Conservation (phyloP, 2,329 filamentous ascomycete genomes). For the Penicillium occitanis region DNA sequence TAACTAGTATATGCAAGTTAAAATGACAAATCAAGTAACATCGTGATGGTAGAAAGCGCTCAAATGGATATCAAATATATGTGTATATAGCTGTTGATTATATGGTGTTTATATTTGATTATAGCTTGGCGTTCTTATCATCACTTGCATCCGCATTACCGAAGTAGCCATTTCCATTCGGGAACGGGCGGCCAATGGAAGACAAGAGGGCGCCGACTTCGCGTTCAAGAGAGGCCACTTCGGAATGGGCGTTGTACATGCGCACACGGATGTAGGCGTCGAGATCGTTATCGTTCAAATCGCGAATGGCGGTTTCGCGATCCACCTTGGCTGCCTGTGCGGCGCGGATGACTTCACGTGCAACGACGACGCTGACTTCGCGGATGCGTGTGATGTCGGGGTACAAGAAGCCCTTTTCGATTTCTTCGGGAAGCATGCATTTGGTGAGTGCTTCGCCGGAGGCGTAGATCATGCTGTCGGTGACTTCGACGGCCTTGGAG, state of each 20-base stretch:
- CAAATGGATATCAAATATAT: slow-evolving; percentile 12
- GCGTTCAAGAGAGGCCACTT: slow-evolving; percentile 48
- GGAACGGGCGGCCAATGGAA: slow-evolving; percentile 26
- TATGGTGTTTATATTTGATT: slow-evolving; percentile 10
- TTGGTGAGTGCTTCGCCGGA: slow-evolving; percentile 79
- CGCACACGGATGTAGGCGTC: slow-evolving; percentile 50
- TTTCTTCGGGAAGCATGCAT: slow-evolving; percentile 76
- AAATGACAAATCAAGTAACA: neutral
- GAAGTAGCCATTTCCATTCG: slow-evolving; percentile 8
- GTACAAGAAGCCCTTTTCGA: slow-evolving; percentile 82
- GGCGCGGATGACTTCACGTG: slow-evolving; percentile 88
- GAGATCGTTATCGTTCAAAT: slow-evolving; percentile 44
- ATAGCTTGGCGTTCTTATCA: slow-evolving; percentile 15
- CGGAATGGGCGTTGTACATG: slow-evolving; percentile 52
- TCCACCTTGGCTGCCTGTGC: slow-evolving; percentile 77
- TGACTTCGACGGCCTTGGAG: slow-evolving; percentile 80
- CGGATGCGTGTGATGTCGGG: slow-evolving; percentile 87
- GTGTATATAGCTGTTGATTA: neutral
- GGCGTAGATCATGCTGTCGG: slow-evolving; percentile 95
- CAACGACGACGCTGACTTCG: slow-evolving; percentile 82
- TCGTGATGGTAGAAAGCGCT: neutral
- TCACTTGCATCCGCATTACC: neutral
- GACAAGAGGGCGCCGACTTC: slow-evolving; percentile 48
- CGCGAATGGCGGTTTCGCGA: slow-evolving; percentile 46
- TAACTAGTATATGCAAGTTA: neutral